Conservation (phyloP, 768 basidiomycete genomes). For the Coprinopsis sp. region DNA sequence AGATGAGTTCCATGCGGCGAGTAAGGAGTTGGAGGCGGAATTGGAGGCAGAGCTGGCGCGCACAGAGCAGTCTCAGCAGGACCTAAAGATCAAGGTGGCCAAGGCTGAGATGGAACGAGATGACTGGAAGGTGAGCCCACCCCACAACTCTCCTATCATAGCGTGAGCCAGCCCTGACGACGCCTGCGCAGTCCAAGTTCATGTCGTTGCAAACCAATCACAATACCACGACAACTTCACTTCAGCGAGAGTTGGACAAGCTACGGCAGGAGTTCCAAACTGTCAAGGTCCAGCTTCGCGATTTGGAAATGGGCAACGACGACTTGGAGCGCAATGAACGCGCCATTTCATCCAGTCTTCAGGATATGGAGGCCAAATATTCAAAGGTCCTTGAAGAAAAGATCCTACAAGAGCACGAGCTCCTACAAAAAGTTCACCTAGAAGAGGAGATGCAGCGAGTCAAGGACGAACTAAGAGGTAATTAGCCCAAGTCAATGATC, state of each 20-base stretch:
- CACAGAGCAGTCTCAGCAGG: conserved; percentile 81
- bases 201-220: conserved; percentile 85
- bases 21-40: conserved; percentile 91
- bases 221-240: conserved; percentile 83
- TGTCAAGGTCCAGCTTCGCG: conserved; percentile 69
- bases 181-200: conserved; percentile 59
- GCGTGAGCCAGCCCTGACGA: conserved; percentile 7
- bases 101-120: conserved; percentile 74
- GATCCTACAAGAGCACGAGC: conserved; percentile 92
- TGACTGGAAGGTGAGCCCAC: conserved; percentile 80
- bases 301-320: conserved; percentile 97
- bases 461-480: conserved; percentile 91
- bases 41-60: conserved; percentile 86
- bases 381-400: conserved; percentile 92
- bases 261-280: conserved; percentile 71
- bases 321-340: conserved; percentile 95
- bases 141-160: not conserved
- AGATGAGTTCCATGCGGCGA: conserved; percentile 80
- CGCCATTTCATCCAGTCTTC: conserved; percentile 75
- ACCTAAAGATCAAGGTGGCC: conserved; percentile 66
- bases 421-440: conserved; percentile 82
- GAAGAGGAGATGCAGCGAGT: conserved; percentile 90
- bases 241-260: conserved; percentile 88
- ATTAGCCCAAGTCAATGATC: conserved; percentile 13
- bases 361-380: conserved; percentile 84